These are phyloP conservation scores for Daedaleopsis sinensis DNA, from an alignment of 768 basidiomycete genomes.

Conservation along the genomic window DNA sequence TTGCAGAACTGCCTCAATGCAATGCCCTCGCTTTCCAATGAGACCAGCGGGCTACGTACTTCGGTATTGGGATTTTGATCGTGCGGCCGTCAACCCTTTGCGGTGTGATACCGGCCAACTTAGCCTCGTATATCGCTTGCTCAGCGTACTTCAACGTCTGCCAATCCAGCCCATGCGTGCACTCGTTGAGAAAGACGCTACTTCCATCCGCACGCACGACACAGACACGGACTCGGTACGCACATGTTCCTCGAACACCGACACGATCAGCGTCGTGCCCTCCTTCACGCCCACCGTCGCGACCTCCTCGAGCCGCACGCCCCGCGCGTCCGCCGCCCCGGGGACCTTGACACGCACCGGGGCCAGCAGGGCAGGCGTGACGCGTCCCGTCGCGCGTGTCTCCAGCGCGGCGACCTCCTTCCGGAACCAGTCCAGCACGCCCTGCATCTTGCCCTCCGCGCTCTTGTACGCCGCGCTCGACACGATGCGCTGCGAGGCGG, in stretches of 20 bases:
- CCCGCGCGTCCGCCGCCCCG: constrained; percentile 25
- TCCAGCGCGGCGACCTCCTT: constrained; percentile 77
- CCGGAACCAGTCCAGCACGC: constrained; percentile 70
- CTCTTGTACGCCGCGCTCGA: constrained; percentile 64
- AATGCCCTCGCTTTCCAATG: background rate
- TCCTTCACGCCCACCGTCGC: constrained; percentile 84
- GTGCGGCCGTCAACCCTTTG: constrained; percentile 73
- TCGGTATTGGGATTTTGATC: constrained; percentile 79
- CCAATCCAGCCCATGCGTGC: constrained; percentile 25
- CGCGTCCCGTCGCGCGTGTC: constrained; percentile 72
- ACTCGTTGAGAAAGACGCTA: background rate
- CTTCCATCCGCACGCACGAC: background rate
- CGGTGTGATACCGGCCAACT: constrained; percentile 71
- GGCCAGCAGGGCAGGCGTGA: constrained; percentile 72
- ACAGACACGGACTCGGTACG: constrained; percentile 28
- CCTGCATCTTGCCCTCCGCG: constrained; percentile 63
- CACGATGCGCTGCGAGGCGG: constrained; percentile 65
- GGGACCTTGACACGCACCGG: constrained; percentile 64
- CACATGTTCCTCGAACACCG: constrained; percentile 80
- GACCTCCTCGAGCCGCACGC: constrained; percentile 60
- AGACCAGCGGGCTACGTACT: constrained; percentile 43
- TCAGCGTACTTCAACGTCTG: constrained; percentile 81
- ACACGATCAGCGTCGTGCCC: constrained; percentile 71
- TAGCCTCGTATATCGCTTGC: constrained; percentile 73
- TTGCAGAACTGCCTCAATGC: background rate